Base-by-base conservation (phyloP, 495 filamentous ascomycete species). In the Penicillium herquei region DNA sequence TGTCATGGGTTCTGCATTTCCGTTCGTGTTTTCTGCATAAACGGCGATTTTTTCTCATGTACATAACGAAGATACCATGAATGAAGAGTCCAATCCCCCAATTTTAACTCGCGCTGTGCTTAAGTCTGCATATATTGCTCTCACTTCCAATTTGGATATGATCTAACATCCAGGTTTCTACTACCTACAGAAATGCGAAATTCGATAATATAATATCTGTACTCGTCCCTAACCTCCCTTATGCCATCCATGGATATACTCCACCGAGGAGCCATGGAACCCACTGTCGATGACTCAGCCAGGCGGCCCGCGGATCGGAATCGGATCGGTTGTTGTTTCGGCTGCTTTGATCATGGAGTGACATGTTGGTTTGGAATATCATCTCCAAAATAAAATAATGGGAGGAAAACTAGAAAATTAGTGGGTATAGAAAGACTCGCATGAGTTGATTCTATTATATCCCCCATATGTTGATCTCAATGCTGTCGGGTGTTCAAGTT, bases 281-380 rank as follows among this genome's bases (percentile, higher is more conserved):
- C 18, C 40, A 21, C 40, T 13, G n/a, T 8, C 1, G 14, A 46
- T 46, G 39, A 51, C 37, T 59, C 39, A 59, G 48, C 58, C 37
- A 51, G 7, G 57, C 59, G 59, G 59, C 50, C 65, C 59, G 65
- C 62, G 65, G 62, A 65, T 61, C 65, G 62, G 62, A 51, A 61
- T 49, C 51, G 54, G 62, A 54, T 59, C 63, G 63, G 63, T 34
- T 54, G 41, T 49, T 13, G 49, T 12, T 45, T 51, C 56, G 56
- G 56, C 51, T 59, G 51, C 17, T 12, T 16, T 3, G 17, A 5
- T 8, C 12, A 33, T 6, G 4, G 21, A 48, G 3, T n/a, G 17
- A 21, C 7, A 49, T 43, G 7, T 37, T 17, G 18, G 33, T 39
- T 12, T 17, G 32, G 11, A 17, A 39, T 44, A 7, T 37, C 6